These are phyloP conservation scores for Tulasnella sp. DNA, from an alignment of 768 basidiomycete species.

Conservation along the genomic window DNA sequence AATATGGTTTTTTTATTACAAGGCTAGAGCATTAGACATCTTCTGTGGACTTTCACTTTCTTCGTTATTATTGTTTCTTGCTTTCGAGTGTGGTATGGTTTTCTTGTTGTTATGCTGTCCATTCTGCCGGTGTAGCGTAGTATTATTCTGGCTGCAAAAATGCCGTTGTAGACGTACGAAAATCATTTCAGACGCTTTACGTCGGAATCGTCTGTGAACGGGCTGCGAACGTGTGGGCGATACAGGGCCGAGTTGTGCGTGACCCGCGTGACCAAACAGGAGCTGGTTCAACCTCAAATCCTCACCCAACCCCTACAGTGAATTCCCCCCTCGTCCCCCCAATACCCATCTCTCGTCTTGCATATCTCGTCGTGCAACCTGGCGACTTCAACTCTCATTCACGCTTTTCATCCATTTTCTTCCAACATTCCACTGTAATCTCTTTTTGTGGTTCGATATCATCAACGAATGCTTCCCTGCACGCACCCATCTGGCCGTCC, in stretches of 20 bases:
- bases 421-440: background rate
- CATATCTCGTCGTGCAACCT: background rate
- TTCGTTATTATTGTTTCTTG: background rate
- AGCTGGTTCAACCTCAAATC: background rate
- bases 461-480: background rate
- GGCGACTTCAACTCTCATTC: background rate
- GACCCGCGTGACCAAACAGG: background rate
- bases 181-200: background rate
- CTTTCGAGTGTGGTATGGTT: background rate
- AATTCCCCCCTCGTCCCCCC: too few relatives aligned
- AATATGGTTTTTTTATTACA: background rate
- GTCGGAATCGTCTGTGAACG: background rate
- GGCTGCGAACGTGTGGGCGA: background rate
- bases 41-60: background rate
- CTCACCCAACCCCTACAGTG: background rate
- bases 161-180: background rate
- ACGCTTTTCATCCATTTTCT: background rate
- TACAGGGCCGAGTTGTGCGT: background rate
- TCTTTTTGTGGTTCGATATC: background rate
- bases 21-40: background rate
- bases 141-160: background rate
- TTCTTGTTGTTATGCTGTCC: background rate
- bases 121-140: background rate
- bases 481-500: background rate
- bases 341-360: background rate